Evolutionary conservation across 176 grass and related monocot species (phyloP).

Genomic region (Tillandsia fasciculata): DNA sequence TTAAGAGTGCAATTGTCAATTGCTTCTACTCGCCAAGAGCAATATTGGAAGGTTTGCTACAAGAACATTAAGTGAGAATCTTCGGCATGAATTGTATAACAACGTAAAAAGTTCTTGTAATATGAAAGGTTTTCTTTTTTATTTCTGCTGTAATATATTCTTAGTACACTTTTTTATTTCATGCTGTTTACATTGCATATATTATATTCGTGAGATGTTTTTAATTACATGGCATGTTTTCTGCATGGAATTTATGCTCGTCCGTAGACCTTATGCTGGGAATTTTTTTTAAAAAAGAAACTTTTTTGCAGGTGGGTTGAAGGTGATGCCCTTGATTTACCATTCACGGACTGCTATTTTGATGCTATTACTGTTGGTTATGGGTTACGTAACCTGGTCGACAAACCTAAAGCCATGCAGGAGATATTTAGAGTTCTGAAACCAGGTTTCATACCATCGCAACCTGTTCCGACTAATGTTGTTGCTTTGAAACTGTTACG

Average conservation of each 20-base stretch:
- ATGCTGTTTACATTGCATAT: no score
- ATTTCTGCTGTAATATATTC: not conserved
- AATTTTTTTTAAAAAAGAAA: not conserved
- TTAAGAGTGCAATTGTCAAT: constrained; percentile 44
- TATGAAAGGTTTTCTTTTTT: not conserved
- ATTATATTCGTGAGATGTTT: no score
- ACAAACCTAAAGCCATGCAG: constrained; percentile 54
- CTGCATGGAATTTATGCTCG: not conserved
- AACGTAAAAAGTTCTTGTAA: constrained; percentile 4
- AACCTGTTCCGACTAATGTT: not conserved
- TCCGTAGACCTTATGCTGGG: not conserved
- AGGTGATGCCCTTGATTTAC: constrained; percentile 76
- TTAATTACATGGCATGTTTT: not conserved
- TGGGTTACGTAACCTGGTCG: constrained; percentile 63
- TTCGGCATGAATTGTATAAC: constrained; percentile 27
- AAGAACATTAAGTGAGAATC: constrained; percentile 81
- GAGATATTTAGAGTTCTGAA: constrained; percentile 75
- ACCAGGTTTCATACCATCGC: constrained; percentile 37
- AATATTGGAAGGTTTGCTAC: constrained; percentile 79
- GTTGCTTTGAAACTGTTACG: not conserved
- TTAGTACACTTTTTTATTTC: no score
- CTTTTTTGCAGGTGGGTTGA: constrained; percentile 62
- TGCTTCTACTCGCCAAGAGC: constrained; percentile 50
- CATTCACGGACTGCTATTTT: constrained; percentile 54
- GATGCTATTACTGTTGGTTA: constrained; percentile 78